Base-by-base conservation (phyloP, 176 grass and related monocot species). In the Cenchrus fungigraminus region DNA sequence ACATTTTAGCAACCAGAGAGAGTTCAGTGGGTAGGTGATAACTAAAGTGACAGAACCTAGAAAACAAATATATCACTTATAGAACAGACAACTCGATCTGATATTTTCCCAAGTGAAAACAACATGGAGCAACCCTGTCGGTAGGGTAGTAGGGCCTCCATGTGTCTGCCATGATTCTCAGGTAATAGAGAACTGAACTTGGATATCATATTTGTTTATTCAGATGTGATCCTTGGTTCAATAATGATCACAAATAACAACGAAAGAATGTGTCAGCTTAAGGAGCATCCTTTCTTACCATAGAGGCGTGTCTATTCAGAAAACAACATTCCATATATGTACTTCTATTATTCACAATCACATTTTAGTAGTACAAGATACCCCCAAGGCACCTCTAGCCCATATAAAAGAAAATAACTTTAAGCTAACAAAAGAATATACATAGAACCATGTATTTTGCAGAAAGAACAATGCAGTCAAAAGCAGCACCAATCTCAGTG, bases 11-110 rank as follows among this genome's bases (percentile, higher is more conserved):
- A 83, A 53, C 68, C 46, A 6, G 16, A 83, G 43, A 71, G 63
- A 84, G 71, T 40, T 71, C 32, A 72, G 77, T 14, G 50, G 60
- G 82, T 85, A 82, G 81, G 77, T 79, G 66, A 75, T 81, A 71
- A 64, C 74, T 87, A 52, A 57, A 74, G 73, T 71, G 80, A 79
- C 85, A 83, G 67, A 66, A 79, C 67, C 82, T 85, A 67, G 54
- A 82, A 74, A 87, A 69, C 11, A 71, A 74, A 68, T 34, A 71
- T 14, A 20, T 55, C 62, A 72, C 76, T 82, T 22, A 76, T 66
- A 52, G 74, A 79, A 79, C 46, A 70, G 31, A 83, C 17, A 16
- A 77, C 73, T 68, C 22, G 6, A 70, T 63, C 54, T 19, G 7
- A 84, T 81, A 56, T 63, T 62, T 79, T 70, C 46, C 45, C 3